Conservation (phyloP, 2,329 filamentous ascomycete genomes). For the Monosporascus sp. region DNA sequence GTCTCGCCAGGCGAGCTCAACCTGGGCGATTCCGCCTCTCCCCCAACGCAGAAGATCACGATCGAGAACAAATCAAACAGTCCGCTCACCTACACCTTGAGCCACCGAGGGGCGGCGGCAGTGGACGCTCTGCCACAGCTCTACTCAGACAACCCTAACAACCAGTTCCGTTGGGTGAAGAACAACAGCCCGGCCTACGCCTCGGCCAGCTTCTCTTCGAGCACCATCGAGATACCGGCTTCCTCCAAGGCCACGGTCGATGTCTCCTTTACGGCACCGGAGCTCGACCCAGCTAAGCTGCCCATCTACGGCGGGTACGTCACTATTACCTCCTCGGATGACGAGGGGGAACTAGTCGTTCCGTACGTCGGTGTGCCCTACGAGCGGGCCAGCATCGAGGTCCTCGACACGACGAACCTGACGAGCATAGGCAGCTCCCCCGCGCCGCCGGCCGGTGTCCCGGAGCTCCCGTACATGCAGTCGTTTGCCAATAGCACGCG, state of each 20-base stretch:
- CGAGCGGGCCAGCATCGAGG: not conserved
- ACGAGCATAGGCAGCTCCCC: not conserved
- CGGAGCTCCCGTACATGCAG: not conserved
- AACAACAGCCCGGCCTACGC: constrained; percentile 11
- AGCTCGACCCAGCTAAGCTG: constrained; percentile 5
- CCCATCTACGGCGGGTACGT: constrained; percentile 19
- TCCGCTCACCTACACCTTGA: constrained; percentile 12
- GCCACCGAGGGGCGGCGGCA: constrained; percentile 13
- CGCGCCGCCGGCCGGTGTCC: not conserved
- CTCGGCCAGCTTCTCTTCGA: constrained; percentile 4
- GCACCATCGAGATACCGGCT: constrained; percentile 8
- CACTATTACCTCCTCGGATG: not conserved
- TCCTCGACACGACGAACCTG: not conserved
- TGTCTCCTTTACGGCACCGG: constrained; percentile 9
- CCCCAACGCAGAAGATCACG: constrained; percentile 11
- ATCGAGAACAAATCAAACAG: constrained; percentile 12
- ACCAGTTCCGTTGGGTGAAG: not conserved
- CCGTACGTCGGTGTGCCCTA: constrained; percentile 2
- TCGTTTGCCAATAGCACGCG: not conserved
- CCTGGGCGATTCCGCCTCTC: constrained; percentile 3
- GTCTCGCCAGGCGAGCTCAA: constrained; percentile 14
- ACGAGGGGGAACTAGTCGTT: not conserved
- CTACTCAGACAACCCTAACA: not conserved
- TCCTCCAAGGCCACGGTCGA: constrained; percentile 4
- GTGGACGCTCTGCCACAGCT: constrained; percentile 2